Evolutionary conservation across 1,284 basidiomycete genomes (phyloP), one percentile per base, ranked within the genome.

Genomic region (Heliocybe sulcata): DNA sequence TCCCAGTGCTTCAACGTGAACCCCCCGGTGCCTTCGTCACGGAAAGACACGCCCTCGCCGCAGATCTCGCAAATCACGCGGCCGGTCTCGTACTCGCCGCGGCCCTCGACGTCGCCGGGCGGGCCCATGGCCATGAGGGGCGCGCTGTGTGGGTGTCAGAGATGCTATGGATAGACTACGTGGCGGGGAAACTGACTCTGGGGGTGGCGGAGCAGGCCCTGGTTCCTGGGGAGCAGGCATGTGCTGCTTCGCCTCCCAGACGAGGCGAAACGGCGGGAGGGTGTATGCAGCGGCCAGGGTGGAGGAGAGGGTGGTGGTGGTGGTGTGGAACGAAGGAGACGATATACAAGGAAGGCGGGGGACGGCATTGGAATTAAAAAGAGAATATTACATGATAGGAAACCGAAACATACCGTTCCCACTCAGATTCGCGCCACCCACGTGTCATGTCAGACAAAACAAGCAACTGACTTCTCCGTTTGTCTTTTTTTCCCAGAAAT

Each of bases 1-100:
- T 87, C 82, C 86, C 86, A 87, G 55, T 82, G 79, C 61, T 80
- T 77, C 51, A 83, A 69, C 45, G 84, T 85, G 65, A 87, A 87
- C 3, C 68, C 77, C 1, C 81, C 79, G 27, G 79, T 76, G 16
- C 67, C 66, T 55, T 80, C 80, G 65, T 89, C 83, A 35, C 83
- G 74, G 65, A 87, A 84, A 8, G 83, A 79, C 49, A 89, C 77
- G 16, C 73, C 69, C 27, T 75, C 70, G 10, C 79, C 77, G 63
- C 86, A 89, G 2, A 73, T 69, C 57, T 81, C 79, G 67, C 87
- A 89, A 53, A 76, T 75, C 57, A 88, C 79, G 54, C 76, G 76
- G 10, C 85, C 84, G 1, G 79, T 75, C 61, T 80, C 77, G 69
- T 76, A 78, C 62, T 80, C 76, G 64, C 20, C 47, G 16, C 8